Base-by-base conservation (phyloP, 305 asterid genomes). In the Andrographis paniculata region DNA sequence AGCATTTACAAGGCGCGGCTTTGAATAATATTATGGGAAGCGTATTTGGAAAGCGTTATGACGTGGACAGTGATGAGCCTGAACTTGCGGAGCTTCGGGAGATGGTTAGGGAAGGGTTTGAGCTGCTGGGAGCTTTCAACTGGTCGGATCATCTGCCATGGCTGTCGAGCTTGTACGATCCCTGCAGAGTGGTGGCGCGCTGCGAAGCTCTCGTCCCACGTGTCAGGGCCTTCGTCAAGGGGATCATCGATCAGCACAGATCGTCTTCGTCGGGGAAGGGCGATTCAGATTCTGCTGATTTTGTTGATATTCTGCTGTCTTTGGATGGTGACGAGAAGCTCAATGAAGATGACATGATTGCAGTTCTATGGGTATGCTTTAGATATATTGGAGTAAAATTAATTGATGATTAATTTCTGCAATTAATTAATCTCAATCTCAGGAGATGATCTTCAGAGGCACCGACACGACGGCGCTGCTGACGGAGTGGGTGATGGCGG, bases 391-490 rank as follows among this genome's bases (percentile, higher is more conserved):
- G 4, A 24, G 4, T 24, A 24, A 24, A 24, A 24, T 24, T 24
- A 24, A 24, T 24, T 24, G 30, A 24, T 3, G 30, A 24, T 24
- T 24, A 24, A 24, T 8, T 3, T 24, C 30, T 24, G 30, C 30
- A 24, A 24, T 4, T 24, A 8, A 24, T 24, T 24, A 8, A 24
- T 24, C 4, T 24, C 35, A 35, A 17, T 17, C 16, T 24, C 70
- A 84, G 95, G 95, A 84, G 59, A 80, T 84, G 93, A 68, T 84
- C 69, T 80, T 84, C 22, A 61, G 95, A 42, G 95, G 95, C 5
- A 80, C 88, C 1, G 95, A 84, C 59, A 80, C 95, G 1, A 84
- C 80, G 22, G 86, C 95, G 0, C 77, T 76, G 10, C 33, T 80
- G 53, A 70, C 73, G 22, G 95, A 84, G 55, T 84, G 95, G 95